phyloP scores from a whole-genome alignment of 331 rosid species.

The Quercus lobata region DNA sequence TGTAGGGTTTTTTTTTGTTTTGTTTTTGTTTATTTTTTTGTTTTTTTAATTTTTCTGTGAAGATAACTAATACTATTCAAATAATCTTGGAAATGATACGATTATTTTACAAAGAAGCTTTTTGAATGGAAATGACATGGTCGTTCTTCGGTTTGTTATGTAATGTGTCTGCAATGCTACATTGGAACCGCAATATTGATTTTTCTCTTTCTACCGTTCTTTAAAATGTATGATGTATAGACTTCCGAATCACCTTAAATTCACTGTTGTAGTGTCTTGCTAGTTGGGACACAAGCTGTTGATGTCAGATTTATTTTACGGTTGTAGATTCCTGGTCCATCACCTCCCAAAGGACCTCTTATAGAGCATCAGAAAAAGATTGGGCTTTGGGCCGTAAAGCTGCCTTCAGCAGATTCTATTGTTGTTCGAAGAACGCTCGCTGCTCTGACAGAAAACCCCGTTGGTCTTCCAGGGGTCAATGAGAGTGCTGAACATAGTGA shows the following conservation, averaged over 20 bases:
- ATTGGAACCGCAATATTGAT: neutral
- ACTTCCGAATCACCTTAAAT: conserved; percentile 7
- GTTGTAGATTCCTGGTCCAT: conserved; percentile 74
- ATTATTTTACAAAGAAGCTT: neutral
- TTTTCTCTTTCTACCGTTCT: neutral
- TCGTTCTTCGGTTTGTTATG: neutral
- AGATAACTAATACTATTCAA: neutral
- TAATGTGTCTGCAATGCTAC: neutral
- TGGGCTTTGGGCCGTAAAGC: conserved; percentile 68
- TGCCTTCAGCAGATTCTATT: conserved; percentile 83
- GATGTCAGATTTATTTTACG: conserved; percentile 11
- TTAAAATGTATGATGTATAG: neutral
- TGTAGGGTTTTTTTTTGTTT: neutral
- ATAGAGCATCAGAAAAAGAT: conserved; percentile 68
- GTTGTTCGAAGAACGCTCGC: conserved; percentile 71
- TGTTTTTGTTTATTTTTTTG: too few species aligned
- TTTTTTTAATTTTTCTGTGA: neutral
- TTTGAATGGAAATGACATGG: neutral
- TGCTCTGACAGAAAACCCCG: conserved; percentile 54
- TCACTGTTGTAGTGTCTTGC: neutral
- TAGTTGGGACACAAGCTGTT: neutral
- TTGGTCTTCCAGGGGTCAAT: conserved; percentile 63
- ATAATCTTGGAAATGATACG: neutral
- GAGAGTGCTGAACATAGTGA: conserved; percentile 44
- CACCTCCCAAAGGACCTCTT: conserved; percentile 48